phyloP scores from a whole-genome alignment of 257 asterid species.

The Nicotiana benthamiana region DNA sequence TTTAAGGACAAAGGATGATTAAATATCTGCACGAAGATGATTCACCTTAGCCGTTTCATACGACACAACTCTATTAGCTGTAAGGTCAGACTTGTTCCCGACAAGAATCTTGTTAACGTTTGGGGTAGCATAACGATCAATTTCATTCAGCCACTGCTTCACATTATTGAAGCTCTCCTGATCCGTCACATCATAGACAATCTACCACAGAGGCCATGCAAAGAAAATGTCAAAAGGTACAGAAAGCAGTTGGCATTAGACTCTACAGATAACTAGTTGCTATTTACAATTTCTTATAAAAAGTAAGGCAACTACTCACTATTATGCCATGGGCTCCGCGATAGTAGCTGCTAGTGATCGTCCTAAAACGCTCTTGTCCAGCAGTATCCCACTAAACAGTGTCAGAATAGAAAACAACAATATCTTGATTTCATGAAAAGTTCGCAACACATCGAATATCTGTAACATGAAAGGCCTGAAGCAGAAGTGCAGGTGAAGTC shows the following conservation, averaged over 20 bases:
- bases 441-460: background rate
- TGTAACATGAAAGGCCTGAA: background rate
- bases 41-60: constrained; percentile 75
- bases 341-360: constrained; percentile 53
- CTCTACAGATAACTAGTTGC: background rate
- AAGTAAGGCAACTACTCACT: constrained; percentile 21
- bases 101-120: constrained; percentile 80
- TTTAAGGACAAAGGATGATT: background rate
- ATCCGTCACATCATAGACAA: constrained; percentile 83
- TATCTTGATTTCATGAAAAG: background rate
- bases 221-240: constrained; percentile 2
- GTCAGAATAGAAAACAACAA: background rate
- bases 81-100: constrained; percentile 82
- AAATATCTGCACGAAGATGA: background rate
- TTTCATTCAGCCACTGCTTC: constrained; percentile 88
- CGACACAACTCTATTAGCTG: constrained; percentile 72
- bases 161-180: constrained; percentile 84
- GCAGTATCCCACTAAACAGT: constrained; percentile 47
- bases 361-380: constrained; percentile 55
- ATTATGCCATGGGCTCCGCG: constrained; percentile 55
- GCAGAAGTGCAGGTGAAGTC: background rate
- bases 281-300: background rate
- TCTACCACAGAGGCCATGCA: constrained; percentile 31
- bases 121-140: constrained; percentile 87
- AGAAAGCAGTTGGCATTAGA: background rate